A percentile compares a stretch with the other conserved stretches of the same genome.
Evolutionary conservation across 306 rosid genomes (phyloP).

Genomic region (Fragaria iinumae): DNA sequence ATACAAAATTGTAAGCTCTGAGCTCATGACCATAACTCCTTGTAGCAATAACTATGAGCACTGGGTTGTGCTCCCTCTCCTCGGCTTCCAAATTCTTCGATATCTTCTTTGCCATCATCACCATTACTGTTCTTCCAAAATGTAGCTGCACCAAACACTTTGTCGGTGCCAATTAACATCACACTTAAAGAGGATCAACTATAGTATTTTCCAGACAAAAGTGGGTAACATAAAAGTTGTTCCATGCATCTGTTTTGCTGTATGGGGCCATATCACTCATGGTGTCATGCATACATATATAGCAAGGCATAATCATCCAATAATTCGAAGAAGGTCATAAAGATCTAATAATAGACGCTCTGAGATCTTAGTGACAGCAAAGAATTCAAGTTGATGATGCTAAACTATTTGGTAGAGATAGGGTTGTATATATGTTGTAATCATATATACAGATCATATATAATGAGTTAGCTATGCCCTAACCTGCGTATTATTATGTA

Average conservation of each 20-base stretch:
- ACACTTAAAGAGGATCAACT: not conserved
- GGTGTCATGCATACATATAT: not conserved
- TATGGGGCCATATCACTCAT: not conserved
- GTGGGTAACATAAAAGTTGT: not conserved
- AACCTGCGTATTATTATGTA: not conserved
- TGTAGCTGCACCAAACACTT: not conserved
- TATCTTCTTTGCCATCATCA: not conserved
- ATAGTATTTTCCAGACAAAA: not conserved
- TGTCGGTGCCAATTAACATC: slow-evolving; percentile 7
- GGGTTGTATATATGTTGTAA: not conserved
- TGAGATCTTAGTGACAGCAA: not conserved
- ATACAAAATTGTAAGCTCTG: not conserved
- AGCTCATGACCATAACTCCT: not conserved
- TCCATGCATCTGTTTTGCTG: not conserved
- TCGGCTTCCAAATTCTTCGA: not conserved
- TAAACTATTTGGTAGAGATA: not conserved
- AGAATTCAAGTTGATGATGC: not conserved
- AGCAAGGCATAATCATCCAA: not conserved
- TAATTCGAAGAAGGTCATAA: not conserved
- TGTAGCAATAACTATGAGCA: not conserved
- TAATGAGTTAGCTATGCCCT: not conserved
- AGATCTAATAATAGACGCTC: not conserved
- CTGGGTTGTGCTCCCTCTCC: not conserved
- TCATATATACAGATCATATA: not conserved
- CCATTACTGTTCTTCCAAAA: not conserved